Base-by-base conservation (phyloP, 169 alveolate species). In the Cryptosporidium meleagridis region DNA sequence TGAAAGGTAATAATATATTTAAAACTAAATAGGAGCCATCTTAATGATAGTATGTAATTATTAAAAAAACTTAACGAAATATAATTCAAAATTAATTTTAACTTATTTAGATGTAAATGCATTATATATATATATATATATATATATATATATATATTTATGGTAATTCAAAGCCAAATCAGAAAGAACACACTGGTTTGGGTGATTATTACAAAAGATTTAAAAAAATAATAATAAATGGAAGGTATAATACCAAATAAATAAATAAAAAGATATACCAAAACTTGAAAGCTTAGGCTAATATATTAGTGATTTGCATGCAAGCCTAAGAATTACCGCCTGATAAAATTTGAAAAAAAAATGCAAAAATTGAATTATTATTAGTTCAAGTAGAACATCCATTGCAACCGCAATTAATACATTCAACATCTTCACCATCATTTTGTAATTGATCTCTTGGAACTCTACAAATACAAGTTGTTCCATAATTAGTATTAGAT, bases 381-480 rank as follows among this genome's bases (percentile, higher is more conserved):
- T 18, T 26, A 21, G 62, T 8, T 39, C 18, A 94, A 69, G 95
- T 92, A 41, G 99, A 99, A 91, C 99, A 98, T 45, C 99, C 99
- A 52, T 98, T 94, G 87, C 99, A 98, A 23, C 99, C 99, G 91
- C 99, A 98, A 84, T 96, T 96, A 68, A 95, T 95, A 92, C 99
- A 98, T 93, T 98, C 99, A 61, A 98, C 89, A 84, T 91, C 87
- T 72, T 86, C 93, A 85, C 94, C 97, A 91, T 97, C 99, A 85
- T 95, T 97, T 87, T 97, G 99, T 70, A 98, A 92, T 72, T 96
- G 94, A 39, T 96, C 97, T 91, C 96, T 97, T 23, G 99, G 99
- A 0, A 98, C 99, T 70, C 99, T 95, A 80, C 99, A 98, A 44
- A 98, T 97, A 91, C 99, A 98, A 45, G 98, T 95, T 51, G 98